Conservation (phyloP, 2,329 filamentous ascomycete genomes). For the Neonectria faginata region DNA sequence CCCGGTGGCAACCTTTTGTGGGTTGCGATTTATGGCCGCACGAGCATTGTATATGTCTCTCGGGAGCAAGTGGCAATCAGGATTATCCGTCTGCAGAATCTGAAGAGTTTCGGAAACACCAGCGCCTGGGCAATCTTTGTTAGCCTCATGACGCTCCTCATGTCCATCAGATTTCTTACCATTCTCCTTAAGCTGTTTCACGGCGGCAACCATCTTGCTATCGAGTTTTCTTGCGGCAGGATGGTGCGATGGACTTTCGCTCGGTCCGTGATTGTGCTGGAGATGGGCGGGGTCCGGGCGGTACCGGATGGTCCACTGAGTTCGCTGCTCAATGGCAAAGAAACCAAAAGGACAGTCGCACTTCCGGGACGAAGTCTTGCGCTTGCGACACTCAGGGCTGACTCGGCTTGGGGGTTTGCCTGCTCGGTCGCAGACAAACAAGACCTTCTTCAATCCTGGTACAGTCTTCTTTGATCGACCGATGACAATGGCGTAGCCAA, state of each 20-base stretch:
- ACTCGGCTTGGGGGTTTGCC: constrained; percentile 72
- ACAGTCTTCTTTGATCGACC: constrained; percentile 76
- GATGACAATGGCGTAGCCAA: constrained; percentile 76
- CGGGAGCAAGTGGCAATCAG: constrained; percentile 71
- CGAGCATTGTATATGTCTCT: constrained; percentile 76
- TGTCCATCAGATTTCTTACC: constrained; percentile 56
- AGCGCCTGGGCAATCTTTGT: constrained; percentile 63
- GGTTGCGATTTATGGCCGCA: constrained; percentile 74
- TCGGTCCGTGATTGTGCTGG: constrained; percentile 73
- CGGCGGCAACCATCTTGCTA: constrained; percentile 75
- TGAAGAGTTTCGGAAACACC: constrained; percentile 75
- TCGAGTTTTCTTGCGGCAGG: constrained; percentile 74
- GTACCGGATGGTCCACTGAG: constrained; percentile 75
- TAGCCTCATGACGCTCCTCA: constrained; percentile 37
- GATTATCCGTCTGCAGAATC: constrained; percentile 73
- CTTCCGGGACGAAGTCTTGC: constrained; percentile 75
- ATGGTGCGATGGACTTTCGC: constrained; percentile 74
- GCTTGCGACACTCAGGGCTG: constrained; percentile 73
- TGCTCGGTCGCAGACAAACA: constrained; percentile 75
- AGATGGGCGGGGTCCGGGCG: constrained; percentile 69
- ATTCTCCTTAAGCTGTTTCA: constrained; percentile 74
- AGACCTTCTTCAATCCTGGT: constrained; percentile 73
- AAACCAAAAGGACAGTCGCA: constrained; percentile 78
- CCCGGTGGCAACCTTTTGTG: constrained; percentile 69
- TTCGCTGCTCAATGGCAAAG: constrained; percentile 75